Conservation (phyloP, 177 flowering plant genomes). For the Vitis hybrid region DNA sequence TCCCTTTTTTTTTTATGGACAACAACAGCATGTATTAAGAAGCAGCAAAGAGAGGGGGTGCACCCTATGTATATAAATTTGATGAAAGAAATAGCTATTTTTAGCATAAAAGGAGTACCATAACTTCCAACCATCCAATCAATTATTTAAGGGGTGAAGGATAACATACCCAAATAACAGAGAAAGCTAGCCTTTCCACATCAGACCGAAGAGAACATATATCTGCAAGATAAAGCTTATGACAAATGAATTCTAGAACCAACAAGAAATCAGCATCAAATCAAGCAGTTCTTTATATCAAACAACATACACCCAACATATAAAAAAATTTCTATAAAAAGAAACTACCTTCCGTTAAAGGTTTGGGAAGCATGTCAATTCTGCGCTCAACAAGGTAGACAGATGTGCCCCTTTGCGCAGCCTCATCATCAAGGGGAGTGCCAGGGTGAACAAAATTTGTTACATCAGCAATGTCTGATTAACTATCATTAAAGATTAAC, state of each 20-base stretch:
- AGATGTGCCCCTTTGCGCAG: conserved; percentile 93
- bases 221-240: conserved; percentile 51
- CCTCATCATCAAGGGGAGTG: conserved; percentile 93
- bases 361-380: conserved; percentile 99
- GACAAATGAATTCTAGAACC: background rate
- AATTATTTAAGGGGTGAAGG: background rate
- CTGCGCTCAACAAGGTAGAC: conserved; percentile 97
- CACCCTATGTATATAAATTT: no score
- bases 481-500: conserved; percentile 39
- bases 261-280: background rate
- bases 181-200: conserved; percentile 96
- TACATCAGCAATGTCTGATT: conserved; percentile 96
- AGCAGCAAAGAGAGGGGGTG: no score
- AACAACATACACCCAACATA: background rate
- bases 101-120: background rate
- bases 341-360: conserved; percentile 82
- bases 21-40: no score
- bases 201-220: conserved; percentile 94
- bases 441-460: conserved; percentile 95
- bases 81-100: background rate
- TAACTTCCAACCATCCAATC: background rate
- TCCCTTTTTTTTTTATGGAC: no score
- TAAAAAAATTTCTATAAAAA: background rate
- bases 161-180: conserved; percentile 89
- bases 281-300: background rate